phyloP scores from a whole-genome alignment of 179 eudicot species.

The Monotropa hypopitys region DNA sequence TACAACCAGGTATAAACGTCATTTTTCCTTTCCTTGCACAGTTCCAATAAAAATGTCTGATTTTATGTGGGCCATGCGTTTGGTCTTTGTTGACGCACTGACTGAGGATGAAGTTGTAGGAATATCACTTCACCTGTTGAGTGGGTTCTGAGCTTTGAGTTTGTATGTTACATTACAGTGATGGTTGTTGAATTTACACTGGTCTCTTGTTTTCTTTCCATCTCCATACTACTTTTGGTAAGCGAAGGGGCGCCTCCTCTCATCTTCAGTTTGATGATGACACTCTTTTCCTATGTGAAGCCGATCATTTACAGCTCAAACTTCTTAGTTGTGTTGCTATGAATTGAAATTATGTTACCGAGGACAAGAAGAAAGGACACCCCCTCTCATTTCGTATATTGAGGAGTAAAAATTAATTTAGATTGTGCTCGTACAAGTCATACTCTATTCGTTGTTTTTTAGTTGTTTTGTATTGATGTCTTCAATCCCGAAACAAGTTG shows the following conservation, averaged over 20 bases:
- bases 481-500: neutral
- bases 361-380: neutral
- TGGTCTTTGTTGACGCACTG: neutral
- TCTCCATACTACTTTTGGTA: no score
- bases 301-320: no score
- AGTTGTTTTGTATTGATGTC: neutral
- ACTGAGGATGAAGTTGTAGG: neutral
- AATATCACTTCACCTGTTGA: neutral
- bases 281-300: no score
- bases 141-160: neutral
- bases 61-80: neutral
- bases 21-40: neutral
- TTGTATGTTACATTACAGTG: neutral
- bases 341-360: neutral
- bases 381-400: neutral
- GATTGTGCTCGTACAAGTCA: neutral
- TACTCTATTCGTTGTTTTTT: neutral
- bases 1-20: constrained; percentile 52
- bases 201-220: no score
- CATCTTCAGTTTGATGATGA: no score
- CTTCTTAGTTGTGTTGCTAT: neutral
- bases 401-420: no score
- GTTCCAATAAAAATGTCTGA: neutral
- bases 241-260: no score
- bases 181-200: neutral